Evolutionary conservation across 495 filamentous ascomycete genomes (phyloP).

Genomic region (Staphylotrichum longicolle): DNA sequence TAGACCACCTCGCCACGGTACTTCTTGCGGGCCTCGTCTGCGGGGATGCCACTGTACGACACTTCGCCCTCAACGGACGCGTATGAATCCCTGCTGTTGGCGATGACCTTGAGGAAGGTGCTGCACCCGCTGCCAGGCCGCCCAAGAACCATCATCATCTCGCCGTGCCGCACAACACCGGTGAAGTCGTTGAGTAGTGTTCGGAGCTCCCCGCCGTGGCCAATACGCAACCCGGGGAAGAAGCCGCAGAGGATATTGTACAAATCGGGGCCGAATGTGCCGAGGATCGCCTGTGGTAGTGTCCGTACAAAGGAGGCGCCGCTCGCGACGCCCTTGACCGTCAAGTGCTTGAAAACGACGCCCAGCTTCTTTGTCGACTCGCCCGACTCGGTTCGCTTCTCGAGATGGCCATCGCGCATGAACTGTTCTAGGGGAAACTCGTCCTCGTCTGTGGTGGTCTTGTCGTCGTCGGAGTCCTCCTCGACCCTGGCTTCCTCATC

Average conservation of each 20-base stretch:
- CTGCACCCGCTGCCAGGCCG: conserved; percentile 77
- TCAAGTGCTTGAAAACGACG: conserved; percentile 77
- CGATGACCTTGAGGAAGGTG: conserved; percentile 74
- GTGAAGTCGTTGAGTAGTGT: conserved; percentile 73
- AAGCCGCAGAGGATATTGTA: conserved; percentile 65
- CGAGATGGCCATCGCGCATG: conserved; percentile 75
- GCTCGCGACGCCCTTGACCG: conserved; percentile 68
- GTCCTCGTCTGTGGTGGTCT: conserved; percentile 30
- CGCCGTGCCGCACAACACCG: conserved; percentile 72
- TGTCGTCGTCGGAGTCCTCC: conserved; percentile 39
- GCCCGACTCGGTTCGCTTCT: conserved; percentile 64
- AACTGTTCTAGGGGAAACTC: conserved; percentile 73
- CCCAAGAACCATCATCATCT: conserved; percentile 82
- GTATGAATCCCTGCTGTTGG: conserved; percentile 66
- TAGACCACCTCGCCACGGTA: conserved; percentile 83
- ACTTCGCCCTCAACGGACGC: conserved; percentile 69
- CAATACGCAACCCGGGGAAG: conserved; percentile 59
- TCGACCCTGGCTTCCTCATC: neutral
- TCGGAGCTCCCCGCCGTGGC: conserved; percentile 44
- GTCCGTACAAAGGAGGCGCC: conserved; percentile 69
- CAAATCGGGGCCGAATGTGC: conserved; percentile 80
- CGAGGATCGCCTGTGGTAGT: conserved; percentile 72
- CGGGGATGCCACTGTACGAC: conserved; percentile 72
- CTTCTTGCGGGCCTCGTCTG: conserved; percentile 62
- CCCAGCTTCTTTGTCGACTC: conserved; percentile 80